Percentiles rank a stretch among this genome's conserved stretches.
These are phyloP conservation scores for Trametes sp. DNA, from an alignment of 1,284 basidiomycete species.

Conservation along the genomic window DNA sequence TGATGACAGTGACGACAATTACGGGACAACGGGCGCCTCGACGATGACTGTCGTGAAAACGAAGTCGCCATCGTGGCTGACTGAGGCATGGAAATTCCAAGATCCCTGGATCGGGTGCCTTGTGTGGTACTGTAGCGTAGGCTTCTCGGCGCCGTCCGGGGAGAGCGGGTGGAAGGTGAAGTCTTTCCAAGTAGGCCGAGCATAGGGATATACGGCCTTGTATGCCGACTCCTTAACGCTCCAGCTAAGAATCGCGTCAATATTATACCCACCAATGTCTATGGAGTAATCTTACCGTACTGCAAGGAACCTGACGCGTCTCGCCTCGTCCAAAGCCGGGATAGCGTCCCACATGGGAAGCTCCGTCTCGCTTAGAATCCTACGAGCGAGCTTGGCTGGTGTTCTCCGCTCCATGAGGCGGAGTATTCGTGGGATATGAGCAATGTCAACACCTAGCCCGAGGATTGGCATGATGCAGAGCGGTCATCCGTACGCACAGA, in stretches of 20 bases:
- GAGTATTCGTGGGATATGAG: slow-evolving; percentile 72
- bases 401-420: slow-evolving; percentile 62
- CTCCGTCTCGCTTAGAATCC: slow-evolving; percentile 72
- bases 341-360: slow-evolving; percentile 51
- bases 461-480: slow-evolving; percentile 59
- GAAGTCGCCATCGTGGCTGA: slow-evolving; percentile 89
- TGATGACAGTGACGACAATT: too few relatives aligned
- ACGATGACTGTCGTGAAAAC: slow-evolving; percentile 79
- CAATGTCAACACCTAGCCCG: slow-evolving; percentile 83
- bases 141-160: slow-evolving; percentile 51
- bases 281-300: slow-evolving; percentile 80
- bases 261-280: too few relatives aligned
- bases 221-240: slow-evolving; percentile 90
- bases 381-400: slow-evolving; percentile 56
- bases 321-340: slow-evolving; percentile 30
- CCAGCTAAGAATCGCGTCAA: slow-evolving; percentile 60
- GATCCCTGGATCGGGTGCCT: slow-evolving; percentile 29
- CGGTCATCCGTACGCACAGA: not conserved
- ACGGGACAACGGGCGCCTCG: slow-evolving; percentile 46
- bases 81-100: slow-evolving; percentile 65
- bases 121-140: slow-evolving; percentile 53
- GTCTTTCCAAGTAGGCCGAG: slow-evolving; percentile 80
- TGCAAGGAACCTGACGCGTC: slow-evolving; percentile 59
- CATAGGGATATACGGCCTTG: slow-evolving; percentile 80
- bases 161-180: slow-evolving; percentile 58